Evolutionary conservation across 1,139 yeast genomes (phyloP).

Genomic region (Sugiyamaella novakii): DNA sequence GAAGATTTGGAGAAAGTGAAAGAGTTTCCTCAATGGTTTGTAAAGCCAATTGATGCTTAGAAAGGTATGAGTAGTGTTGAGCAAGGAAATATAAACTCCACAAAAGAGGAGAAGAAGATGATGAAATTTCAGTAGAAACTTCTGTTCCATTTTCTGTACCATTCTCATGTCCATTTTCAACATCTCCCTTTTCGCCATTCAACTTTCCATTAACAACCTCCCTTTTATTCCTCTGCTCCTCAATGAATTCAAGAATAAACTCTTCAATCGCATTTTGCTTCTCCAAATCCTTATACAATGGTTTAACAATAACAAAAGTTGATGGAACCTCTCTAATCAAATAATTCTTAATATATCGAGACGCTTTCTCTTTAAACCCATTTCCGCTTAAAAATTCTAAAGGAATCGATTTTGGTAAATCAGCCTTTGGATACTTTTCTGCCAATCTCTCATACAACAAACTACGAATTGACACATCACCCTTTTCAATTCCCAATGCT

Average conservation of each 20-base stretch:
- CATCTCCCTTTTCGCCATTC: constrained; percentile 3
- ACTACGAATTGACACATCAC: constrained; percentile 33
- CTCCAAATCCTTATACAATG: constrained; percentile 59
- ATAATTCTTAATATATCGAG: constrained; percentile 58
- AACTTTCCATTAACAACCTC: background rate
- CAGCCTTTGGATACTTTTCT: constrained; percentile 77
- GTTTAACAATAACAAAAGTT: constrained; percentile 81
- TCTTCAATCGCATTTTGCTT: constrained; percentile 56
- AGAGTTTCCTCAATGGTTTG: constrained; percentile 65
- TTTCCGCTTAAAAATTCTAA: constrained; percentile 68
- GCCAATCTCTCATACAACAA: constrained; percentile 63
- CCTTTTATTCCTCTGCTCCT: constrained; percentile 17
- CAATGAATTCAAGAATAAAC: constrained; percentile 55
- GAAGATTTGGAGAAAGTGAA: constrained; percentile 66
- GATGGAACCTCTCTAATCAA: constrained; percentile 87
- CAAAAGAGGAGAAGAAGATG: constrained; percentile 52
- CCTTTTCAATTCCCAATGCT: constrained; percentile 50
- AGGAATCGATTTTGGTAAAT: constrained; percentile 77
- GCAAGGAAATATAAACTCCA: constrained; percentile 85
- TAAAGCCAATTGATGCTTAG: constrained; percentile 55
- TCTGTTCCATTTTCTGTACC: constrained; percentile 13
- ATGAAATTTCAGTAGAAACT: constrained; percentile 13
- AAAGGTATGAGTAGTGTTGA: constrained; percentile 68
- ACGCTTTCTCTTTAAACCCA: constrained; percentile 50
- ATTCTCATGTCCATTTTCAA: background rate